A percentile compares a stretch with the other conserved stretches of the same genome.
These are phyloP conservation scores for Penicillium fimorum DNA, from an alignment of 495 filamentous ascomycete genomes.

Conservation along the genomic window DNA sequence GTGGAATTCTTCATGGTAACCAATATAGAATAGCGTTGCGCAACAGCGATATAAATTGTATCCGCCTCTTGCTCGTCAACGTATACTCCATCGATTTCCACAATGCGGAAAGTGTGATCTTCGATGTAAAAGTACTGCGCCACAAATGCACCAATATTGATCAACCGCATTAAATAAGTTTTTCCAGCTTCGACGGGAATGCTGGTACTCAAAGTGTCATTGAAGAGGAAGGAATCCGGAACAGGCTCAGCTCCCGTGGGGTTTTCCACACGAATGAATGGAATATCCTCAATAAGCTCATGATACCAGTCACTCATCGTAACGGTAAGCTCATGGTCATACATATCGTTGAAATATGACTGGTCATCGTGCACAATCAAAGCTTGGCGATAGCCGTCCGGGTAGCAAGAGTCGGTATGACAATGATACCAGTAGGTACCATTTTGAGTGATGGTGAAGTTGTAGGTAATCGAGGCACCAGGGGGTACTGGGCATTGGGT, in stretches of 20 bases:
- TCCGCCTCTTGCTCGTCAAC: constrained; percentile 55
- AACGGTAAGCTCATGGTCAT: constrained; percentile 64
- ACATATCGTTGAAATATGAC: constrained; percentile 57
- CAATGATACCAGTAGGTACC: constrained; percentile 87
- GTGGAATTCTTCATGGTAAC: constrained; percentile 65
- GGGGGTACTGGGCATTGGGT: constrained; percentile 69
- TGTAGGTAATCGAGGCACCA: constrained; percentile 65
- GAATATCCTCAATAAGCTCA: constrained; percentile 43
- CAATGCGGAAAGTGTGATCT: constrained; percentile 62
- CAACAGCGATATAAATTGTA: constrained; percentile 65
- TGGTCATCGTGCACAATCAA: constrained; percentile 69
- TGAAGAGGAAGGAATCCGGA: constrained; percentile 54
- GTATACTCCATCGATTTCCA: constrained; percentile 56
- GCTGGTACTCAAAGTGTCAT: constrained; percentile 54
- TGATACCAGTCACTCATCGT: constrained; percentile 68
- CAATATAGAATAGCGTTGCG: constrained; percentile 70
- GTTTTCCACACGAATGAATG: constrained; percentile 49
- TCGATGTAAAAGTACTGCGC: constrained; percentile 79
- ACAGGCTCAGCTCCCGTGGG: constrained; percentile 54
- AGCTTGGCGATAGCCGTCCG: constrained; percentile 71
- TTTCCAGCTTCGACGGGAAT: constrained; percentile 65
- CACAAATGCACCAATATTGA: constrained; percentile 74
- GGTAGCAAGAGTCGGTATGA: constrained; percentile 66
- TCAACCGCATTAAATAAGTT: constrained; percentile 75
- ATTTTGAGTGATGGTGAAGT: constrained; percentile 74